Percentiles rank a stretch among this genome's conserved stretches.
Conservation (phyloP, 108 stramenopile genomes). For the Seminavis robusta region DNA sequence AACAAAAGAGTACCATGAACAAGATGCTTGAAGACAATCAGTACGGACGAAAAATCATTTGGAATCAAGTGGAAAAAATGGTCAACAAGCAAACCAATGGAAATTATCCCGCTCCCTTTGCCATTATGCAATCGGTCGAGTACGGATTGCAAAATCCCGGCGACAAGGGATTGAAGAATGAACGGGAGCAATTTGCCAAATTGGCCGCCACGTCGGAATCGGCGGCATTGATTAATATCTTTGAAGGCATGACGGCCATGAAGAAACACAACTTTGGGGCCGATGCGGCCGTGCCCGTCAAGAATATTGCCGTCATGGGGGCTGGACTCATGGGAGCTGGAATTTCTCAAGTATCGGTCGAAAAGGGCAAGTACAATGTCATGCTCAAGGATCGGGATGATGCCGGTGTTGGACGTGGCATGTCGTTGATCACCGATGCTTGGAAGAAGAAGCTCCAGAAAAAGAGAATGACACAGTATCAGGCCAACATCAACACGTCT, state of each 20-base stretch:
- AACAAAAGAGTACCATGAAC: conserved; percentile 78
- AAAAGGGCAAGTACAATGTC: conserved; percentile 87
- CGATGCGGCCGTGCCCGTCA: conserved; percentile 67
- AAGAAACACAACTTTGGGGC: conserved; percentile 91
- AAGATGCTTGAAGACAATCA: conserved; percentile 89
- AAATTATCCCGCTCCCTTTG: conserved; percentile 93
- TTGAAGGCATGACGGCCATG: conserved; percentile 92
- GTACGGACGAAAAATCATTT: conserved; percentile 87
- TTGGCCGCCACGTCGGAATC: conserved; percentile 95
- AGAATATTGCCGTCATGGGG: conserved; percentile 95
- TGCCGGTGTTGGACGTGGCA: conserved; percentile 75
- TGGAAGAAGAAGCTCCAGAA: conserved; percentile 92
- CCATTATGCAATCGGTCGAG: conserved; percentile 93
- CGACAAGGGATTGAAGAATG: conserved; percentile 74
- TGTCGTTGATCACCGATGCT: conserved; percentile 89
- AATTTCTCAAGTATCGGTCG: conserved; percentile 97
- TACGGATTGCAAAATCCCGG: conserved; percentile 81
- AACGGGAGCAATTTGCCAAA: conserved; percentile 94
- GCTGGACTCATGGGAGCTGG: conserved; percentile 99
- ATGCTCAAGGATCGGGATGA: conserved; percentile 95
- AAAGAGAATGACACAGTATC: conserved; percentile 90
- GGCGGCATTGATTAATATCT: conserved; percentile 93
- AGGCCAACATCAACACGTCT: conserved; percentile 82
- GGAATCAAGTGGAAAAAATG: conserved; percentile 90
- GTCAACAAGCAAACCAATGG: conserved; percentile 94